phyloP scores from a whole-genome alignment of 2,329 filamentous ascomycete species.

The Fusarium siculi region DNA sequence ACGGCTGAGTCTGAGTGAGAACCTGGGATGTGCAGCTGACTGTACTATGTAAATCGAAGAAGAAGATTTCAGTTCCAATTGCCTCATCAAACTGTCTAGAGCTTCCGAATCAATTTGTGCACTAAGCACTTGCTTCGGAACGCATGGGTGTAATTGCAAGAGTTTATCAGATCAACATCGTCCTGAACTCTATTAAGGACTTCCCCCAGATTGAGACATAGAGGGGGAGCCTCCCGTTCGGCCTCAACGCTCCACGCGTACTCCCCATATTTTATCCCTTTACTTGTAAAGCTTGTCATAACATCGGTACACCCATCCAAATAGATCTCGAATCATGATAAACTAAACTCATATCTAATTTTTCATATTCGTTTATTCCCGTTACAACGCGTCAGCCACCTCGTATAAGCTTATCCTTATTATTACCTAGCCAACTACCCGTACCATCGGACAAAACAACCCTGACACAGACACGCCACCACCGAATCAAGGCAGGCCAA shows the following conservation, averaged over 20 bases:
- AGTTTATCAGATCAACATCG: neutral
- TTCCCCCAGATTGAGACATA: neutral
- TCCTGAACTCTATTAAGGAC: neutral
- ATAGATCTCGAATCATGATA: neutral
- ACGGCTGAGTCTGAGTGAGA: neutral
- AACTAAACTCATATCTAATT: neutral
- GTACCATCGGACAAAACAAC: conserved; percentile 19
- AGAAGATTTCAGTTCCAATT: neutral
- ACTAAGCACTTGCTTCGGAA: neutral
- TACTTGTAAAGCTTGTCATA: conserved; percentile 4
- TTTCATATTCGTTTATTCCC: neutral
- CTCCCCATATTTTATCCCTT: conserved; percentile 25
- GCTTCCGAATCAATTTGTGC: neutral
- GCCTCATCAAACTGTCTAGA: neutral
- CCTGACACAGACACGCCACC: conserved; percentile 26
- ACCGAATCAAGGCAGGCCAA: conserved; percentile 31
- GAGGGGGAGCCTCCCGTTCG: neutral
- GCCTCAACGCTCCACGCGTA: conserved; percentile 26
- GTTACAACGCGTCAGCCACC: conserved; percentile 13
- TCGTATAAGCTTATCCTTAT: conserved; percentile 5
- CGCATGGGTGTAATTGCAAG: neutral
- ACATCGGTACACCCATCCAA: neutral
- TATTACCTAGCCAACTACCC: neutral
- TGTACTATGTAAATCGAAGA: neutral
- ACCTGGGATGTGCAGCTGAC: neutral